Conservation (phyloP, 805 yeast species). For the Candida germanica region DNA sequence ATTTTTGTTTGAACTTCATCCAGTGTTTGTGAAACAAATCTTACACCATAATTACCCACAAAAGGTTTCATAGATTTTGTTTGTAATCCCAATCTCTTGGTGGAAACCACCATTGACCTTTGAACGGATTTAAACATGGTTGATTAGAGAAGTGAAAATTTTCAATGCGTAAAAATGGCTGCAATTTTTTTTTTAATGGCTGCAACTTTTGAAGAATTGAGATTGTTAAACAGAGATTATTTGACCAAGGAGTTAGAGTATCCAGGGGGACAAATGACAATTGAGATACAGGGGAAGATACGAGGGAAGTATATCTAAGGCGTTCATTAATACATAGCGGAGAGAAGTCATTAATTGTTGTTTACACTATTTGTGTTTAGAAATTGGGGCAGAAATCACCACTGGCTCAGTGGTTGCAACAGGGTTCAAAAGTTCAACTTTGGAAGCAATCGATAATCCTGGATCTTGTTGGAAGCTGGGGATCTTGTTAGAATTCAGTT, state of each 20-base stretch:
- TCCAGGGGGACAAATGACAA: no score
- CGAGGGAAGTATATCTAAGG: no score
- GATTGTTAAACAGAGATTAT: no score
- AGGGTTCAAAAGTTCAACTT: constrained; percentile 40
- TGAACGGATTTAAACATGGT: constrained; percentile 3
- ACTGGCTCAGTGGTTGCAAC: no score
- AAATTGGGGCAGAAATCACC: no score
- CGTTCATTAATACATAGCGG: no score
- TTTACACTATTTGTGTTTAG: no score
- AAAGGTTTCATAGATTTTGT: constrained; percentile 1
- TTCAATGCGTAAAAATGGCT: neutral
- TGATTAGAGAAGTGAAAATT: neutral
- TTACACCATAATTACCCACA: neutral
- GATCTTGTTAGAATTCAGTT: constrained; percentile 15
- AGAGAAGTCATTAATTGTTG: neutral
- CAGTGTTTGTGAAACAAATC: constrained; percentile 16
- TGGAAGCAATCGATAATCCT: constrained; percentile 44
- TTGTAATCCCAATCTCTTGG: neutral
- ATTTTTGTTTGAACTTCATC: constrained; percentile 51
- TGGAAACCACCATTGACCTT: neutral
- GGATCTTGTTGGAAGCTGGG: neutral
- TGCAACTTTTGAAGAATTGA: no score
- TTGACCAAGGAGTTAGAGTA: no score
- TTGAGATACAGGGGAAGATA: no score
- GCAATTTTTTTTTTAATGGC: constrained; percentile 1